A percentile compares a stretch with the other conserved stretches of the same genome.
Evolutionary conservation across 495 filamentous ascomycete genomes (phyloP).

Genomic region (Talaromyces ruber): DNA sequence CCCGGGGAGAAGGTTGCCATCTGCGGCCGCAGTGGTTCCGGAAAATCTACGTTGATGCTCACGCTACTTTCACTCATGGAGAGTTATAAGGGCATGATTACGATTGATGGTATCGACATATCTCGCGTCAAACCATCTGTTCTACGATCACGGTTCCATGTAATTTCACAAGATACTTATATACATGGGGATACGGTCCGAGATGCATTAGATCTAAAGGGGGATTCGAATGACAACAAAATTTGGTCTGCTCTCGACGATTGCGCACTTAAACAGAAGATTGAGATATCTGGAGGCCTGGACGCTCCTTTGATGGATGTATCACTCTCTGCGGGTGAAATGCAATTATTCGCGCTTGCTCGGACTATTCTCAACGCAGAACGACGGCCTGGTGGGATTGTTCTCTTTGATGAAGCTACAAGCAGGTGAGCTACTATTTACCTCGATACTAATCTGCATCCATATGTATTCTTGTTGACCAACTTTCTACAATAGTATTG

Average conservation of each 20-base stretch:
- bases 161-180: no score
- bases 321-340: conserved; percentile 45
- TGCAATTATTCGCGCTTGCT: conserved; percentile 35
- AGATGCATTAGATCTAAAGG: conserved; percentile 25
- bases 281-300: conserved; percentile 30
- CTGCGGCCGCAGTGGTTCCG: conserved; percentile 36
- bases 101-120: conserved; percentile 39
- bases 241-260: conserved; percentile 11
- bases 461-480: conserved; percentile 21
- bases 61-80: conserved; percentile 46
- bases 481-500: conserved; percentile 33
- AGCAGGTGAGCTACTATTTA: conserved; percentile 29
- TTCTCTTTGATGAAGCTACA: conserved; percentile 34
- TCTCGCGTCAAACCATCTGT: conserved; percentile 40
- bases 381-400: conserved; percentile 26
- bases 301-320: conserved; percentile 26
- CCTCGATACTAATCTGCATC: no score
- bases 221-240: conserved; percentile 36
- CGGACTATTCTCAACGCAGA: conserved; percentile 42
- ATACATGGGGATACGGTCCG: no score
- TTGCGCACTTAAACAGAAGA: conserved; percentile 24
- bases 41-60: conserved; percentile 41
- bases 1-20: conserved; percentile 50
- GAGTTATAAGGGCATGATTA: conserved; percentile 28
- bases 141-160: no score